These are phyloP conservation scores for Ascocoryne sarcoides DNA, from an alignment of 2,329 filamentous ascomycete genomes.

Conservation along the genomic window DNA sequence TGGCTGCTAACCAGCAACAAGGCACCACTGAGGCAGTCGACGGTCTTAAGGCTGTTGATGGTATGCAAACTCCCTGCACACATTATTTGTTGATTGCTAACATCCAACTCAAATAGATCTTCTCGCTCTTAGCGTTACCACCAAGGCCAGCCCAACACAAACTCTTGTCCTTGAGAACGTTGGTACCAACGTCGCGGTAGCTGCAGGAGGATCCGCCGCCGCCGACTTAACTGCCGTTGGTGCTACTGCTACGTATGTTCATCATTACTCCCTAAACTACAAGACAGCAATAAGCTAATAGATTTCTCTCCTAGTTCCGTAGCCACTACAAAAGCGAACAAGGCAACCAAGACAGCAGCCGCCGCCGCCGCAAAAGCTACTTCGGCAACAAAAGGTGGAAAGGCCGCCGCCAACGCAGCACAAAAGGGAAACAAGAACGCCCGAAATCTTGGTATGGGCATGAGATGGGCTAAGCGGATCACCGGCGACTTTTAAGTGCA, in stretches of 20 bases:
- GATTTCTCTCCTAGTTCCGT: too few relatives aligned
- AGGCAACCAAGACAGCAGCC: slow-evolving; percentile 1
- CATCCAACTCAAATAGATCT: neutral
- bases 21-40: slow-evolving; percentile 27
- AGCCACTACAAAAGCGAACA: neutral
- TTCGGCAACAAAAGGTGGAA: slow-evolving; percentile 1
- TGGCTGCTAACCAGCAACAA: slow-evolving; percentile 37
- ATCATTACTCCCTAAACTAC: too few relatives aligned
- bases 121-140: slow-evolving; percentile 1
- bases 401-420: neutral
- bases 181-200: neutral
- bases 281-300: too few relatives aligned
- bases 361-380: neutral
- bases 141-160: neutral
- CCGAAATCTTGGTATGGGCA: too few relatives aligned
- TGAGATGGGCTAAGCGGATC: too few relatives aligned
- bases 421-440: neutral
- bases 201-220: neutral
- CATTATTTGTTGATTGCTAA: too few relatives aligned
- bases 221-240: neutral
- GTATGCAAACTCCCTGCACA: too few relatives aligned
- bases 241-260: neutral
- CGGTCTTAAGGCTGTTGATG: neutral
- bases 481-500: too few relatives aligned
- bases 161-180: neutral